Evolutionary conservation across 2,329 filamentous ascomycete genomes (phyloP).

Genomic region (Aspergillus vadensis): DNA sequence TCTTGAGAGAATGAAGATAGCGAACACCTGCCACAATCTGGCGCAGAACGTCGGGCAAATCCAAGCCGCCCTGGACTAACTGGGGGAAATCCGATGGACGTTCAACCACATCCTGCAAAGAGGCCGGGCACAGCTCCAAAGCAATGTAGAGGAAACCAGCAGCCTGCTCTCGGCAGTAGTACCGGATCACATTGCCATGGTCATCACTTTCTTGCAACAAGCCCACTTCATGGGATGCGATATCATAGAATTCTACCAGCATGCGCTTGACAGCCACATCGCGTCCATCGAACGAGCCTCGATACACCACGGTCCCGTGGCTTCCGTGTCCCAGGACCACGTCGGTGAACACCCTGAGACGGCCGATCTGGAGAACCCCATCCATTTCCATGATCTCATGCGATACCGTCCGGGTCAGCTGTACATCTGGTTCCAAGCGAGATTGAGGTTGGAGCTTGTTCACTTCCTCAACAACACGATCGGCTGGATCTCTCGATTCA

Average conservation of each 20-base stretch:
- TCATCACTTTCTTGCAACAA: conserved; percentile 91
- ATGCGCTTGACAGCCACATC: conserved; percentile 96
- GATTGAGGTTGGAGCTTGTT: conserved; percentile 44
- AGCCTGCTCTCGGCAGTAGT: conserved; percentile 88
- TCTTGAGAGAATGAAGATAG: conserved; percentile 86
- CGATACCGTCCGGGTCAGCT: conserved; percentile 55
- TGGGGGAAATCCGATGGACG: conserved; percentile 67
- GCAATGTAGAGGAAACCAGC: conserved; percentile 95
- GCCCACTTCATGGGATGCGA: conserved; percentile 90
- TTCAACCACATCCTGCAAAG: conserved; percentile 86
- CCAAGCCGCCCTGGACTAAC: conserved; percentile 66
- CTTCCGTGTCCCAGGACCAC: conserved; percentile 73
- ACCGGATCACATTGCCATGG: conserved; percentile 94
- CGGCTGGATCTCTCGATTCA: conserved; percentile 59
- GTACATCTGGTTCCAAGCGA: conserved; percentile 63
- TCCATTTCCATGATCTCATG: conserved; percentile 61
- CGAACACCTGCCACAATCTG: conserved; percentile 88
- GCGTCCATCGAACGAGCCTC: conserved; percentile 89
- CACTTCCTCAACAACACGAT: conserved; percentile 61
- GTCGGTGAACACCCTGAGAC: conserved; percentile 61
- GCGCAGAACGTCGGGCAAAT: conserved; percentile 77
- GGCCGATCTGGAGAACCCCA: conserved; percentile 63
- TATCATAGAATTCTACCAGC: conserved; percentile 93
- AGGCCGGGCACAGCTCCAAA: conserved; percentile 89
- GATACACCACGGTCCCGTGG: conserved; percentile 95